Evolutionary conservation across 1,139 yeast species (phyloP), one percentile per base, ranked within the genome.

Genomic region (Blastobotrys capitulatus): DNA sequence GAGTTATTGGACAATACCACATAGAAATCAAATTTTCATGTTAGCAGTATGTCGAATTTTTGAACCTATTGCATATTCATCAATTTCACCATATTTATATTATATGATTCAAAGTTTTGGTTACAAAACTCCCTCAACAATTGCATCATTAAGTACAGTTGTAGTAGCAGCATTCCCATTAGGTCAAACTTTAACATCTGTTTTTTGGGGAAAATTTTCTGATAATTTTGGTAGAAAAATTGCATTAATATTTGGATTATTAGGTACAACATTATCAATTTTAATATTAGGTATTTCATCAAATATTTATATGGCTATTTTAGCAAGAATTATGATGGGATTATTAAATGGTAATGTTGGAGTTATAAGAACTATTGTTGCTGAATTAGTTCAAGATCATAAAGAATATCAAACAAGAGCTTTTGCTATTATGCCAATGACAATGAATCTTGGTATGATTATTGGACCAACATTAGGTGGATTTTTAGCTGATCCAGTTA

Each of bases 51-150:
- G 62, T 36, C 54, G 86, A 47, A 66, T 80, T 46, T 69, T 79
- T 9, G 86, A 80, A 60, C 84, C 86, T 0, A 68, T 80, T 40
- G 78, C 84, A 0, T 80, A 79, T 64, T 75, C 83, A 1, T 79
- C 84, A 2, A 62, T 79, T 36, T 76, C 80, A 58, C 85, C 86
- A 2, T 81, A 80, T 61, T 73, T 80, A 31, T 81, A 78, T 62
- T 80, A 77, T 60, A 78, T 80, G 82, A 76, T 81, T 32, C 62
- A 77, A 52, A 82, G 78, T 57, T 80, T 80, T 58, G 74, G 77
- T 6, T 69, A 79, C 27, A 75, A 79, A 2, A 71, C 73, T 31
- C 73, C 74, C 19, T 77, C 79, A 51, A 72, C 74, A 2, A 77
- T 78, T 42, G 75, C 80, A 18, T 70, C 81, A 2, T 49, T 57